Evolutionary conservation across 2,329 filamentous ascomycete species (phyloP).

Genomic region (Fusarium sp.): DNA sequence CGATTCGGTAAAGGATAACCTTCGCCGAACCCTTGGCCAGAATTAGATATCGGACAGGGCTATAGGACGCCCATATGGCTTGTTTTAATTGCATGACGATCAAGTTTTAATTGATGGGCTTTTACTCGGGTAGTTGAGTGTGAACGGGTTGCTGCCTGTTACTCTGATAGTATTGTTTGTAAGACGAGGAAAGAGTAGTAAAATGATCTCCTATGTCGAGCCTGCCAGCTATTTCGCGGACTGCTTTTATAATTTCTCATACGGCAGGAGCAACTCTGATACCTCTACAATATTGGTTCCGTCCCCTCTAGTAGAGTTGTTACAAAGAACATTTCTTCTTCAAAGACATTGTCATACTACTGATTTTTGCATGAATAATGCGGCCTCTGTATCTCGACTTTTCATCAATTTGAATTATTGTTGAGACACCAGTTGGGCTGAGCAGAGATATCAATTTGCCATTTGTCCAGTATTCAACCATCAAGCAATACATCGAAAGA

Average conservation of each 20-base stretch:
- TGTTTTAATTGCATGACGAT: not conserved
- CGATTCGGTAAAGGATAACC: conserved; percentile 67
- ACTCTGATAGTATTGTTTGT: not conserved
- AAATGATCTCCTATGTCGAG: not conserved
- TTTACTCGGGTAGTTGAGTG: not conserved
- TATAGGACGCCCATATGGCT: not conserved
- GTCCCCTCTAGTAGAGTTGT: not conserved
- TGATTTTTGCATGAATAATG: conserved; percentile 8
- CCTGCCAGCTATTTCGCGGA: not conserved
- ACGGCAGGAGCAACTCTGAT: conserved; percentile 39
- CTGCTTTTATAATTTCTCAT: not conserved
- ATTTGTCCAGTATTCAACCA: not conserved
- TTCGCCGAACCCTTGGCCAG: conserved; percentile 63
- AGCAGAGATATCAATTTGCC: not conserved
- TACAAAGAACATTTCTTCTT: not conserved
- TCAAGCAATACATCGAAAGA: not conserved
- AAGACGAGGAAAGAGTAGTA: not conserved
- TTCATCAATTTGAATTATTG: not conserved
- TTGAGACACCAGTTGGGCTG: not conserved
- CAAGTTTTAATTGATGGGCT: not conserved
- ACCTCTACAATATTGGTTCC: conserved; percentile 22
- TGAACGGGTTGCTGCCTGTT: not conserved
- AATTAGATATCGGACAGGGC: conserved; percentile 26
- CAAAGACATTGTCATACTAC: not conserved
- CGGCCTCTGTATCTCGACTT: not conserved